These are phyloP conservation scores for Gynochthodes officinalis DNA, from an alignment of 257 asterid genomes.

Conservation along the genomic window DNA sequence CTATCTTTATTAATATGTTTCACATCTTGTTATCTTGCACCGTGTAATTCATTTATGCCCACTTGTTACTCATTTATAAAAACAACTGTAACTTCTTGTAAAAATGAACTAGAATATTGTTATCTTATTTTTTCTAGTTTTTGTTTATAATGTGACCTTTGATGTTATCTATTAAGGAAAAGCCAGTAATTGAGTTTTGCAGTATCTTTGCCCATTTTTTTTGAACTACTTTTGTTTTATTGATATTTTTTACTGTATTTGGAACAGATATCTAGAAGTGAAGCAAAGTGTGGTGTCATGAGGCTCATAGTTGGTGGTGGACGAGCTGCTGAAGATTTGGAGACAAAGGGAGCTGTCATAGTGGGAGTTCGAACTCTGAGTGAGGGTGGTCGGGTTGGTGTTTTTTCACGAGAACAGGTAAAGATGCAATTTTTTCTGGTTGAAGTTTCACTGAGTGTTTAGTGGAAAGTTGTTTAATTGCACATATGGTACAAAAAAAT, in stretches of 20 bases:
- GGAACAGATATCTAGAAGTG: constrained; percentile 69
- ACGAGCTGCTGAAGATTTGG: constrained; percentile 85
- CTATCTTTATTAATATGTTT: not conserved
- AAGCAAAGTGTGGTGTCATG: constrained; percentile 98
- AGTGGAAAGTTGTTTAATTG: not conserved
- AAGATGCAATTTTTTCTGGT: constrained; percentile 15
- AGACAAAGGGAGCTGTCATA: constrained; percentile 82
- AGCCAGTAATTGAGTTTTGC: not conserved
- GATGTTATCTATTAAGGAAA: not conserved
- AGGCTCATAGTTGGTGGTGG: constrained; percentile 99
- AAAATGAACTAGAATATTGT: not conserved
- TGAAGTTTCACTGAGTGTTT: not conserved
- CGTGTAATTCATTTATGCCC: not conserved
- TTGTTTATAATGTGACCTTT: not conserved
- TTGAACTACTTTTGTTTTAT: constrained; percentile 12
- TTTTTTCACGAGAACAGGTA: constrained; percentile 97
- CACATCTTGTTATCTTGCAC: not conserved
- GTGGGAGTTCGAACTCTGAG: constrained; percentile 98
- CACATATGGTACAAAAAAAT: not conserved
- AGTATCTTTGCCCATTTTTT: constrained; percentile 10
- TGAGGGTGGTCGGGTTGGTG: constrained; percentile 99
- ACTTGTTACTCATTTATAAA: no score
- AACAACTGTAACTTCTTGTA: not conserved
- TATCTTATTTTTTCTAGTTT: not conserved
- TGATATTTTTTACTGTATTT: constrained; percentile 20